Evolutionary conservation across 768 basidiomycete genomes (phyloP).

Genomic region (Podaxis sp.): DNA sequence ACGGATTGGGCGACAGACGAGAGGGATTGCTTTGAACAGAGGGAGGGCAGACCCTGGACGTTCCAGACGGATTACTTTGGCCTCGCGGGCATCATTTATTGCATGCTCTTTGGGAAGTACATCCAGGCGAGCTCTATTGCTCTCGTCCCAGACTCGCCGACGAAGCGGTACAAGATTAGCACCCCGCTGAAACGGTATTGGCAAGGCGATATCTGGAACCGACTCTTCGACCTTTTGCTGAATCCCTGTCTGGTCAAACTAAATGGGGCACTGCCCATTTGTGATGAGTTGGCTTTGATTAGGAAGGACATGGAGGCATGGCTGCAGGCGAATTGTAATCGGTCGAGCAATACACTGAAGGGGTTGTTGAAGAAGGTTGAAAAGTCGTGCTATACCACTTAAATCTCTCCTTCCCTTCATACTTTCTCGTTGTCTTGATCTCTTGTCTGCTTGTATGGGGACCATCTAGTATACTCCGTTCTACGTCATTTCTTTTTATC

Average conservation of each 20-base stretch:
- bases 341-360: slow-evolving; percentile 76
- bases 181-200: slow-evolving; percentile 92
- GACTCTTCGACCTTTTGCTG: slow-evolving; percentile 79
- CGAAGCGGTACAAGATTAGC: slow-evolving; percentile 55
- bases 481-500: neutral
- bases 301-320: slow-evolving; percentile 83
- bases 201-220: slow-evolving; percentile 84
- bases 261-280: slow-evolving; percentile 66
- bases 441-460: slow-evolving; percentile 11
- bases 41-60: slow-evolving; percentile 82
- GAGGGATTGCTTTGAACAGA: slow-evolving; percentile 89
- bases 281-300: slow-evolving; percentile 57
- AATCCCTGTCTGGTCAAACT: slow-evolving; percentile 66
- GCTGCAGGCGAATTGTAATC: slow-evolving; percentile 83
- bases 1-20: slow-evolving; percentile 89
- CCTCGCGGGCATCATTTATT: slow-evolving; percentile 90
- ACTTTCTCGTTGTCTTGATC: slow-evolving; percentile 2
- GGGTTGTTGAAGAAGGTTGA: slow-evolving; percentile 82
- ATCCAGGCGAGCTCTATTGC: slow-evolving; percentile 68
- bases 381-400: slow-evolving; percentile 39
- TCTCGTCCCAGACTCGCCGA: slow-evolving; percentile 26
- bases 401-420: slow-evolving; percentile 9
- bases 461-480: slow-evolving; percentile 5
- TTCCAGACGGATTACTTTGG: slow-evolving; percentile 97
- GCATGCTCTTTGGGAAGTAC: slow-evolving; percentile 96